Percentiles rank a stretch among this genome's conserved stretches.
phyloP scores from a whole-genome alignment of 2,329 filamentous ascomycete genomes.

The Exophiala sideris region DNA sequence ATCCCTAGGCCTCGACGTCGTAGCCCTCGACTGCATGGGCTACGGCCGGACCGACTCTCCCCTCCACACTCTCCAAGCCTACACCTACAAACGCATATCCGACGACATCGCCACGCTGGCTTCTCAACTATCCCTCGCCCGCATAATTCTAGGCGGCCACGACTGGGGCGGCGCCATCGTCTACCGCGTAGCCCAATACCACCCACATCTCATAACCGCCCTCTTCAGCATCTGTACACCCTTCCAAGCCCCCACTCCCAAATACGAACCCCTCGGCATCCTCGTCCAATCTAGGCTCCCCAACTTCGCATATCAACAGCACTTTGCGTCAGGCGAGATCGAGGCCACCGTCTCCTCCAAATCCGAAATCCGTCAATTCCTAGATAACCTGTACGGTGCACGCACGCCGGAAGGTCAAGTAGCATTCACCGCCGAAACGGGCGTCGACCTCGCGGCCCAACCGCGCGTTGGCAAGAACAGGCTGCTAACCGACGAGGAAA shows the following conservation, averaged over 20 bases:
- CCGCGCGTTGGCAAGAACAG: slow-evolving; percentile 48
- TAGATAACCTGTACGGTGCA: slow-evolving; percentile 70
- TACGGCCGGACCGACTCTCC: slow-evolving; percentile 66
- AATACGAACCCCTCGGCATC: slow-evolving; percentile 57
- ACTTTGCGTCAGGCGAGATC: slow-evolving; percentile 67
- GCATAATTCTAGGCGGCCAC: slow-evolving; percentile 81
- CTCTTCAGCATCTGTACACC: slow-evolving; percentile 82
- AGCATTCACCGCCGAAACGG: slow-evolving; percentile 59
- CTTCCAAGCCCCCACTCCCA: slow-evolving; percentile 55
- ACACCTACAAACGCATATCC: slow-evolving; percentile 68
- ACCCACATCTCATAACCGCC: slow-evolving; percentile 68
- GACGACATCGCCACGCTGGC: slow-evolving; percentile 74
- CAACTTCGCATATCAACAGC: slow-evolving; percentile 80
- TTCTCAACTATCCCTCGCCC: slow-evolving; percentile 51
- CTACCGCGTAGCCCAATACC: slow-evolving; percentile 70
- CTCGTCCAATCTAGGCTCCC: slow-evolving; percentile 57
- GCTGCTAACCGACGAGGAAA: slow-evolving; percentile 64
- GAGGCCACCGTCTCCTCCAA: slow-evolving; percentile 57
- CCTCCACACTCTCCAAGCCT: slow-evolving; percentile 59
- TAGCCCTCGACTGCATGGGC: slow-evolving; percentile 82
- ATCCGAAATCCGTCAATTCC: slow-evolving; percentile 64
- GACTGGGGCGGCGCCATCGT: slow-evolving; percentile 83
- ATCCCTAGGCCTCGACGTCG: slow-evolving; percentile 69
- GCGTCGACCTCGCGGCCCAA: slow-evolving; percentile 63
- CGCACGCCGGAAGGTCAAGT: slow-evolving; percentile 53